Base-by-base conservation (phyloP, 306 rosid species). In the Amphicarpaea edgeworthii region DNA sequence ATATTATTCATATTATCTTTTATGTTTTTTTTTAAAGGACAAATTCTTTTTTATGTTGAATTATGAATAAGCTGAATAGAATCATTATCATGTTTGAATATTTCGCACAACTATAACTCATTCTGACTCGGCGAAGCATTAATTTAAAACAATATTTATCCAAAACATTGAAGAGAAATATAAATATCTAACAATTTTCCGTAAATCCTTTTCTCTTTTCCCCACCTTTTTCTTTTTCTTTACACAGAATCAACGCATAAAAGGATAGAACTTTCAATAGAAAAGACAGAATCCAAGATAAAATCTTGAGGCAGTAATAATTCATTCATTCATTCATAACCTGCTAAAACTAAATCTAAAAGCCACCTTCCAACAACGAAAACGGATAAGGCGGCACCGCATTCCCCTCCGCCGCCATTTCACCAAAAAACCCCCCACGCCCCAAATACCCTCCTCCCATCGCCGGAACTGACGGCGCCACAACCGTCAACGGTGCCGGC, bases 351-450 rank as follows among this genome's bases (percentile, higher is more conserved):
- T 14, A 64, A 40, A 42, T 19, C 82, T 90, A 88, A 85, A 90
- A 92, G 46, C 96, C 85, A 68, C 96, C 88, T 67, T 88, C 89
- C 38, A 95, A 88, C 70, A 95, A 26, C 8, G 99, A 95, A 83
- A 95, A 95, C 58, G 99, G 97, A 90, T 86, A 95, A 89, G 97
- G 90, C 80, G 96, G 97, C 72, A 85, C 83, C 3, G 83, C 80
- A 64, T 60, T 79, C 10, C 74, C 55, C 79, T 77, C 92, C 70
- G 82, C 83, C 85, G 70, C 86, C 85, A 78, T 67, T 68, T 90
- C 97, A n/a, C 85, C 62, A 9, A 83, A 83, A 67, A 46, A 72
- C 8, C 68, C 81, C 41, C 81, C 72, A 15, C 54, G 71, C 2
- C 72, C 85, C 11, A 66, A 49, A 1, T 66, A 24, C 19, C 17